phyloP scores from a whole-genome alignment of 768 basidiomycete species.

The Chalciporus sphaerocephalus region DNA sequence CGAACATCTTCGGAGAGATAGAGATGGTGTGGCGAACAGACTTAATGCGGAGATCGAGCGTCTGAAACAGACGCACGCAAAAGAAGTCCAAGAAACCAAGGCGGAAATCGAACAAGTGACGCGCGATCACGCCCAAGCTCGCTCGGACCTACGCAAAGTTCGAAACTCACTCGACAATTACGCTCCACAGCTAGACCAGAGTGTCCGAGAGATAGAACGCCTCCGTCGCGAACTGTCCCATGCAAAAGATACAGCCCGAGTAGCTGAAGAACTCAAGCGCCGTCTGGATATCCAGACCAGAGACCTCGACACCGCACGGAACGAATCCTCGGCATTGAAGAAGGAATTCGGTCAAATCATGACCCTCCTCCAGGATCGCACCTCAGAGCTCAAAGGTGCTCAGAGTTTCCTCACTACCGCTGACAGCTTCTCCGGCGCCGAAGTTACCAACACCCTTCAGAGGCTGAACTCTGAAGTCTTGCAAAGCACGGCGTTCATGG shows the following conservation, averaged over 20 bases:
- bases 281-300: constrained; percentile 18
- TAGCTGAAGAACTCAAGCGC: constrained; percentile 11
- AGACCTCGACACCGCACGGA: constrained; percentile 20
- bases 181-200: constrained; percentile 17
- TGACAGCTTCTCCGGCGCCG: constrained; percentile 41
- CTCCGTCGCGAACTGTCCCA: constrained; percentile 16
- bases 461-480: constrained; percentile 46
- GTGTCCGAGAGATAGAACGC: constrained; percentile 13
- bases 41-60: constrained; percentile 22
- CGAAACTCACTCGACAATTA: constrained; percentile 19
- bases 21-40: constrained; percentile 13
- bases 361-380: constrained; percentile 37
- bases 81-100: constrained; percentile 15
- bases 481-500: constrained; percentile 45
- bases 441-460: constrained; percentile 42
- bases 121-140: constrained; percentile 15
- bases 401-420: constrained; percentile 44
- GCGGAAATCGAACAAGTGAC: constrained; percentile 26
- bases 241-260: constrained; percentile 11
- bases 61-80: constrained; percentile 12
- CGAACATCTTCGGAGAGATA: constrained; percentile 24
- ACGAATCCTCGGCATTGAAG: constrained; percentile 27
- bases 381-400: constrained; percentile 41
- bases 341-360: constrained; percentile 27
- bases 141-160: constrained; percentile 19